These are phyloP conservation scores for Wickerhamiella qilinensis DNA, from an alignment of 805 yeast species.

Conservation along the genomic window DNA sequence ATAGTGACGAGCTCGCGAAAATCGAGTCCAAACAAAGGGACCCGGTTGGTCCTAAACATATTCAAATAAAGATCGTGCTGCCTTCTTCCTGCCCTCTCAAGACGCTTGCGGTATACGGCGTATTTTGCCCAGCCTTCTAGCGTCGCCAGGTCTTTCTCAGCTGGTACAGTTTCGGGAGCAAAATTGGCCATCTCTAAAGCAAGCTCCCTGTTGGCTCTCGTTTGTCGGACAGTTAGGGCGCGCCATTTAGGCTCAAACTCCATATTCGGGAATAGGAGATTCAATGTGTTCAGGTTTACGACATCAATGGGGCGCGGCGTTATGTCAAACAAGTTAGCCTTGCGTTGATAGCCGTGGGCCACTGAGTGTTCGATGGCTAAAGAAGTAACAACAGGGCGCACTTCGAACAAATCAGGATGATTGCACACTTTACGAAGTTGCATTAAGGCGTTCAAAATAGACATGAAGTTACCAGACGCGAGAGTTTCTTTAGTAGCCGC, in stretches of 20 bases:
- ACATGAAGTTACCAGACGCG: slow-evolving; percentile 84
- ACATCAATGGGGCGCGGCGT: slow-evolving; percentile 5
- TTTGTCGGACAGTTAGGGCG: slow-evolving; percentile 4
- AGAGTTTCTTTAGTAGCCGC: slow-evolving; percentile 90
- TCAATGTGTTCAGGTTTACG: slow-evolving; percentile 41
- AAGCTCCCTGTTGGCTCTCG: slow-evolving; percentile 4
- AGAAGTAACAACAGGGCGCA: slow-evolving; percentile 84
- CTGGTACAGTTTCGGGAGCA: slow-evolving; percentile 7
- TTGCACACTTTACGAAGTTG: slow-evolving; percentile 94
- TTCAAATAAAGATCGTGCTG: slow-evolving; percentile 48
- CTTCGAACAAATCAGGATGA: slow-evolving; percentile 75
- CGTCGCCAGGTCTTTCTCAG: slow-evolving; percentile 17
- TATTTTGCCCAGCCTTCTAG: slow-evolving; percentile 42
- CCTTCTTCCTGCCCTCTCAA: slow-evolving; percentile 34
- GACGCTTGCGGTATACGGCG: slow-evolving; percentile 35
- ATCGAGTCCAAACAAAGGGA: slow-evolving; percentile 56
- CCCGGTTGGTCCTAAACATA: slow-evolving; percentile 41
- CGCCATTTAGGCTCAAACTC: slow-evolving; percentile 21
- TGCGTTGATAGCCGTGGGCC: slow-evolving; percentile 27
- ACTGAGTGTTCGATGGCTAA: slow-evolving; percentile 60
- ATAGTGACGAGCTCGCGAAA: slow-evolving; percentile 28
- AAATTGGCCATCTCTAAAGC: slow-evolving; percentile 5
- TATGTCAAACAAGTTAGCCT: slow-evolving; percentile 1
- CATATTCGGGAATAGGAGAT: slow-evolving; percentile 37
- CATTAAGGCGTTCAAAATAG: slow-evolving; percentile 94